Base-by-base conservation (phyloP, 768 basidiomycete genomes). In the Collybia sp. region DNA sequence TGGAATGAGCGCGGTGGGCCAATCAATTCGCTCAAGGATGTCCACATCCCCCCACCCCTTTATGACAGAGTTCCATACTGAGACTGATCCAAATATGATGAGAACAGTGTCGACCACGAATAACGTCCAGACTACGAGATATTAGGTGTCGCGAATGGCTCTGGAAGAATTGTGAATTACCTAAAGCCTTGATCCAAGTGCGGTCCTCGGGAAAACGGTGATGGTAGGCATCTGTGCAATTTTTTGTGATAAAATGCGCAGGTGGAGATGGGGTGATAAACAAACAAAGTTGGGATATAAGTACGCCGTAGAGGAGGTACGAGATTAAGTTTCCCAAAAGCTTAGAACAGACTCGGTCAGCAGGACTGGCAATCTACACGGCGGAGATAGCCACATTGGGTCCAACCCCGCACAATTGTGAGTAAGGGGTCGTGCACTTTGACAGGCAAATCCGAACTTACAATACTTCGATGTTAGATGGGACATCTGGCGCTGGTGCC, bases 1-100 rank as follows among this genome's bases (percentile, higher is more conserved):
- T 18, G 58, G 49, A 15, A 59, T 45, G 25, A 45, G 42, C 17
- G 49, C 40, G 19, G 52, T 52, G 5, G 50, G 37, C 50, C 51
- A 51, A 16, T 40, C 40, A 19, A 51, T 20, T 12, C 11, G 17
- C 5, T 35, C 12, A n/a, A 60, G 48, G 0, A 49, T 37, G 9
- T 38, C 45, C 16, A 56, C 40, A 43, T 59, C 54, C 12, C 56
- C 48, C 62, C 61, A 53, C 12, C 49, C 43, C 16, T 43, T 36
- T 12, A 40, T 51, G 33, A 61, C 40, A 37, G 48, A 43, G 30
- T 35, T 48, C 54, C 57, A 59, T 19, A 53, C 55, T 12, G 47
- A 46, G 30, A 59, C 42, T 4, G 58, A 55, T 11, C 53, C 50
- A 19, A 60, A 46, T 2, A 52, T 52, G 5, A 56, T 55, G 33